Base-by-base conservation (phyloP, 768 basidiomycete genomes). In the Trametes gibbosa region DNA sequence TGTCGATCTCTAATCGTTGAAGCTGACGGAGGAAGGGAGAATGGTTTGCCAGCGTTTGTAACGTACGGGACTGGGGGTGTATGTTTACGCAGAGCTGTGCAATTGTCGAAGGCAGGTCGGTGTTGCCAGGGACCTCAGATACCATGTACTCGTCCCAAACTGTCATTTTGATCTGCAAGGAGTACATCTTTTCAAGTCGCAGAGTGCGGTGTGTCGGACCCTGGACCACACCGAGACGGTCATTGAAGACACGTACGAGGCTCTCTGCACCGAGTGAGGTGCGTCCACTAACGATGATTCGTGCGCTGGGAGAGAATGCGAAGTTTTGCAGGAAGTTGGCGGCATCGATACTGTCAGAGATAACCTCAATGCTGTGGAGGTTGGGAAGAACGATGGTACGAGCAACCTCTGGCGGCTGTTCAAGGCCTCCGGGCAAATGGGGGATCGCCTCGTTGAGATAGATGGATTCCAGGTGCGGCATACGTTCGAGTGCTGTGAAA, bases 261-360 rank as follows among this genome's bases (percentile, higher is more conserved):
- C 47, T 50, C 13, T 40, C 35, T 5, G 39, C 50, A 9, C 58
- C 58, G 1, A 29, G 9, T 19, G 52, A 45, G 16, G 45, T 59
- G 17, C 43, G 58, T 27, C 50, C 58, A 3, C 35, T 39, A 10
- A 59, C 27, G 23, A 27, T 12, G 1, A 59, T 10, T 7, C n/a
- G 42, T 5, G 25, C 50, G 25, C 46, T 29, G 1, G 5, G 17
- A 9, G 58, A 50, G 5, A 53, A 19, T 7, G 37, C 24, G 17
- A 59, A 32, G 16, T 59, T 50, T 2, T 35, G 25, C 4, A 59
- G 50, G 2, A 59, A 16, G 12, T 45, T 37, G 35, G 58, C 58
- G 21, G 43, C 52, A 1, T 59, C 58, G 14, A 32, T 37, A 2
- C 43, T 50, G 19, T 52, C 35, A 12, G 58, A 52, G 8, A 40